Base-by-base conservation (phyloP, 2,329 filamentous ascomycete genomes). In the Myriosclerotinia duriaeana region DNA sequence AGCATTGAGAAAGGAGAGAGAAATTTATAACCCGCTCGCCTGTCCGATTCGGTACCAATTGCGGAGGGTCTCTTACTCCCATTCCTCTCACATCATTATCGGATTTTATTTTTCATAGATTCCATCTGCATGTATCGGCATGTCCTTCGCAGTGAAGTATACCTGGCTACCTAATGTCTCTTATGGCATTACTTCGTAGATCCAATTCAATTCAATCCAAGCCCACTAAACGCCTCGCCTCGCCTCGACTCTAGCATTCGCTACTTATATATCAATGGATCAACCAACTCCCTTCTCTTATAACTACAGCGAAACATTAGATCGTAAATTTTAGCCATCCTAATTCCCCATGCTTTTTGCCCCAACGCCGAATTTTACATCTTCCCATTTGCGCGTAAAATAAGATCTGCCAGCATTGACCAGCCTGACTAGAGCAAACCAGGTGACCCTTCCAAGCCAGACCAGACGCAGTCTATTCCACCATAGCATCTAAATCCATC, bases 401-500 rank as follows among this genome's bases (percentile, higher is more conserved):
- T 38, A 8, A 7, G n/a, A 50, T n/a, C 14, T 50, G 20, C 34
- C 2, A 36, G 5, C 5, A 5, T 11, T 11, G 17, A 20, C 52
- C 52, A n/a, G 30, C 1, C 1, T 11, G 30, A 50, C 30, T 15
- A 38, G 20, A 26, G n/a, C n/a, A n/a, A n/a, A n/a, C n/a, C 22
- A 8, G n/a, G n/a, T n/a, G 4, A 34, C 30, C 30, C 30, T 34
- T 34, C 30, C 48, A 53, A 36, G 8, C 1, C 1, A 17, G 30
- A 50, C 30, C 9, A 38, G 20, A 26, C 22, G 22, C 12, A 42
- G n/a, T 26, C n/a, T 38, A 65, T 50, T 65, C 63, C 42, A 60
- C 44, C 63, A 65, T 65, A 42, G 46, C 63, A 50, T 65, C 63
- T 11, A 58, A 6, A 7, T 60, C 63, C 7, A 26, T 26, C 30